Conservation (phyloP, 2,329 filamentous ascomycete species). For the Pseudogymnoascus sp. region DNA sequence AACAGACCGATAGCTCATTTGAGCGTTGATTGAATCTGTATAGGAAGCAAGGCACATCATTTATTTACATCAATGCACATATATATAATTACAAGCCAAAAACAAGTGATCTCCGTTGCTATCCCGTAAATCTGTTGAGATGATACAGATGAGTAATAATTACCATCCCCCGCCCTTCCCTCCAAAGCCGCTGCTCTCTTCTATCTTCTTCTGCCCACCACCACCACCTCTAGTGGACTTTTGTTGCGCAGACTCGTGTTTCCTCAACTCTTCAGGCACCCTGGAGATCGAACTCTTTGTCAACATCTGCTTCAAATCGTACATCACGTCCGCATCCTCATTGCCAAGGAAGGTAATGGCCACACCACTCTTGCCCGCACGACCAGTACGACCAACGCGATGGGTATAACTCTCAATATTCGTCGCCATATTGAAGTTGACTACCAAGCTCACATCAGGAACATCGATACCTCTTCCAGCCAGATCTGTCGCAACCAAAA, state of each 20-base stretch:
- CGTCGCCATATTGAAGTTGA: slow-evolving; percentile 98
- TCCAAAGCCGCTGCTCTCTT: slow-evolving; percentile 30
- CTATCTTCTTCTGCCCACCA: slow-evolving; percentile 38
- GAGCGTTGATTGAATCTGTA: slow-evolving; percentile 12
- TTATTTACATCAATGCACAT: slow-evolving; percentile 3
- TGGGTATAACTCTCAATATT: slow-evolving; percentile 95
- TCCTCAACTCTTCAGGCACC: slow-evolving; percentile 81
- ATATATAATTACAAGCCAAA: not conserved
- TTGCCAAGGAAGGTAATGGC: slow-evolving; percentile 90
- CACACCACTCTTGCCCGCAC: slow-evolving; percentile 93
- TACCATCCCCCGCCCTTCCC: slow-evolving; percentile 31
- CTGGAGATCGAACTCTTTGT: slow-evolving; percentile 80
- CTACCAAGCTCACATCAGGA: slow-evolving; percentile 80
- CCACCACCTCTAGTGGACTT: slow-evolving; percentile 48
- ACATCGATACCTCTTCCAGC: slow-evolving; percentile 98
- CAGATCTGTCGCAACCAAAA: slow-evolving; percentile 90
- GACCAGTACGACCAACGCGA: slow-evolving; percentile 90
- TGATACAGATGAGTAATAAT: not conserved
- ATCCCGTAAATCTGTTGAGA: not conserved
- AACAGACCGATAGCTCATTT: slow-evolving; percentile 10
- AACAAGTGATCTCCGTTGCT: not conserved
- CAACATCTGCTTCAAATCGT: slow-evolving; percentile 93
- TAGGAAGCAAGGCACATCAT: slow-evolving; percentile 13
- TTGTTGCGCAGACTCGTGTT: slow-evolving; percentile 86
- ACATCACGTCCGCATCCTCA: slow-evolving; percentile 84